Evolutionary conservation across 1,284 basidiomycete species (phyloP).

Genomic region (Coniferiporia weirii): DNA sequence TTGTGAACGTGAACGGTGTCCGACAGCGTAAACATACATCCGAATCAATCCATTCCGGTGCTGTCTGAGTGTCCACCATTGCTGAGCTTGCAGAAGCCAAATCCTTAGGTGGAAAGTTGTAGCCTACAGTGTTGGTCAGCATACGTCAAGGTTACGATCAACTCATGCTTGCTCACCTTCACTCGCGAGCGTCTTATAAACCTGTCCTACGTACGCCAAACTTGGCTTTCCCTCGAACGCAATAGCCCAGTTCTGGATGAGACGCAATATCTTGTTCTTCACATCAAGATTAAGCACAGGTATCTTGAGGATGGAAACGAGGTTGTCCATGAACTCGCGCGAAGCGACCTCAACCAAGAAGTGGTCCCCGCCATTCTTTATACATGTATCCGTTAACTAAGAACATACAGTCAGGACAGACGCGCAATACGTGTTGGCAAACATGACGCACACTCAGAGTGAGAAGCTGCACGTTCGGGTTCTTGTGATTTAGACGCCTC

Average conservation of each 20-base stretch:
- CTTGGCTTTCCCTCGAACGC: constrained; percentile 80
- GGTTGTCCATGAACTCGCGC: constrained; percentile 90
- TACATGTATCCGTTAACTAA: constrained; percentile 86
- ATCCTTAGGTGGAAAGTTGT: constrained; percentile 80
- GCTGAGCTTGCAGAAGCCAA: constrained; percentile 62
- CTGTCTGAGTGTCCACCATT: constrained; percentile 83
- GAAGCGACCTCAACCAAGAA: constrained; percentile 84
- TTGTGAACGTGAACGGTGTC: constrained; percentile 89
- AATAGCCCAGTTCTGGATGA: constrained; percentile 90
- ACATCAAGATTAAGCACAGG: constrained; percentile 77
- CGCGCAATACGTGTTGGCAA: constrained; percentile 10
- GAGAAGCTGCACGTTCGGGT: constrained; percentile 92
- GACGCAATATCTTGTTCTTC: constrained; percentile 72
- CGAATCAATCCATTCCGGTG: constrained; percentile 96
- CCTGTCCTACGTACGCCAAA: constrained; percentile 73
- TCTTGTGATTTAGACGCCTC: constrained; percentile 85
- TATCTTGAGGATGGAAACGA: constrained; percentile 76
- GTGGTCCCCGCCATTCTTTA: constrained; percentile 97
- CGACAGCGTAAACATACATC: constrained; percentile 94
- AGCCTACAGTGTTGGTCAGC: constrained; percentile 42
- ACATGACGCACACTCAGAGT: constrained; percentile 69
- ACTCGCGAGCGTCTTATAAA: constrained; percentile 71
- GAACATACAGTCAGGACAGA: constrained; percentile 14
- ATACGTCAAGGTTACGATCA: not conserved
- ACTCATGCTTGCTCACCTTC: constrained; percentile 50